Conservation (phyloP, 805 yeast species). For the Jamesozyma hellenica region DNA sequence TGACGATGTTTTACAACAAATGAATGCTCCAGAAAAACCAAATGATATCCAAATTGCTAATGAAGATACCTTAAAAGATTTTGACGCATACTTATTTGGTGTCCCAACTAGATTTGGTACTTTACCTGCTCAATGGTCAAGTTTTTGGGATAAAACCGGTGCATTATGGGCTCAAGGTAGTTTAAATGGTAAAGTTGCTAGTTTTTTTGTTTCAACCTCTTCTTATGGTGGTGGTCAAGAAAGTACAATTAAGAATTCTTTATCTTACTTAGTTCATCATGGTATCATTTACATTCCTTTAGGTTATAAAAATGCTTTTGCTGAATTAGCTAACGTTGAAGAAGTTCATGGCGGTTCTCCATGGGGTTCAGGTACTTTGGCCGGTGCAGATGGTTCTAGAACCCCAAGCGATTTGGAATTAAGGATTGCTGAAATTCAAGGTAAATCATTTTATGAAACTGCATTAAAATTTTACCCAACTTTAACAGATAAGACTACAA, state of each 20-base stretch:
- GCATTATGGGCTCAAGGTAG: constrained; percentile 70
- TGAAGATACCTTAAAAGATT: constrained; percentile 43
- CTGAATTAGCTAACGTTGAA: constrained; percentile 44
- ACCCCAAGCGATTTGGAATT: constrained; percentile 54
- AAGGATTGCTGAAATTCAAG: constrained; percentile 59
- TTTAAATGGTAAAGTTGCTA: constrained; percentile 66
- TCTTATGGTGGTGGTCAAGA: constrained; percentile 77
- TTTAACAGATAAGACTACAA: neutral
- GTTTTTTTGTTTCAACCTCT: constrained; percentile 62
- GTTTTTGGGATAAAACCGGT: constrained; percentile 74
- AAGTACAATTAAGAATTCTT: constrained; percentile 49
- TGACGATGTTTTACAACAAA: constrained; percentile 42
- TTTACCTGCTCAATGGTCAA: constrained; percentile 65
- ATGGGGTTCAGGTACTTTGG: constrained; percentile 82
- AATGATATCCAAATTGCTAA: constrained; percentile 48
- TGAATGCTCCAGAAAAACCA: constrained; percentile 62
- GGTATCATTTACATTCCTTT: constrained; percentile 72
- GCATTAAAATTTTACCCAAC: constrained; percentile 14
- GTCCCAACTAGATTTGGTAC: constrained; percentile 74
- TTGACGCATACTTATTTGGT: constrained; percentile 72
- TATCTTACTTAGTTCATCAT: constrained; percentile 62
- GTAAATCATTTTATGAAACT: constrained; percentile 49
- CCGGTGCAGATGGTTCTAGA: constrained; percentile 72
- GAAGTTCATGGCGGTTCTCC: constrained; percentile 79
- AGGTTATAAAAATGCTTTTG: constrained; percentile 57